phyloP scores from a whole-genome alignment of 2,329 filamentous ascomycete genomes.

The Xylariaceae sp. region DNA sequence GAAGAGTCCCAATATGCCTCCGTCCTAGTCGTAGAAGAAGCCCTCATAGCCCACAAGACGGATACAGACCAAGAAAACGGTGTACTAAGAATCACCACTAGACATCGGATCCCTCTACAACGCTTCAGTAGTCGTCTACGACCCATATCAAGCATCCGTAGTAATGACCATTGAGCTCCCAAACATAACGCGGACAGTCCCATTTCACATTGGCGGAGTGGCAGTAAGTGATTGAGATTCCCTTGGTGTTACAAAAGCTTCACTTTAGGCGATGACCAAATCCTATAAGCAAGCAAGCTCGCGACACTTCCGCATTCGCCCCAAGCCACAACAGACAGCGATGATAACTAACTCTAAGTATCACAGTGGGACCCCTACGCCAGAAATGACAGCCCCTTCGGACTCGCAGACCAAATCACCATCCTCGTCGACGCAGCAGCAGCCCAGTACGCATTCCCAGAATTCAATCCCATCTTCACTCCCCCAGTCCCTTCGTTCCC shows the following conservation, averaged over 20 bases:
- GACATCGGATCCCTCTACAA: slow-evolving; percentile 45
- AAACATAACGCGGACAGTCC: slow-evolving; percentile 40
- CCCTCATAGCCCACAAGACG: background rate
- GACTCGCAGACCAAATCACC: slow-evolving; percentile 38
- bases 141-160: slow-evolving; percentile 42
- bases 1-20: no score
- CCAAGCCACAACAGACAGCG: no score
- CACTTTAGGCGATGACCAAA: no score
- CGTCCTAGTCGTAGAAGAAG: no score
- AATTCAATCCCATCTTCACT: background rate
- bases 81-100: background rate
- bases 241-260: no score
- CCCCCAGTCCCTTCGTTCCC: background rate
- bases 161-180: slow-evolving; percentile 39
- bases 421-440: slow-evolving; percentile 45
- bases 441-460: slow-evolving; percentile 38
- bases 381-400: background rate
- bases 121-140: no score
- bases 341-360: background rate
- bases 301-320: no score
- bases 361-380: slow-evolving; percentile 38
- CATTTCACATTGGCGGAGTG: slow-evolving; percentile 46
- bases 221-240: slow-evolving; percentile 20
- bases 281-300: no score
- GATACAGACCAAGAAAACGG: background rate